These are phyloP conservation scores for Camellia lanceoleosa DNA, from an alignment of 148 eudicot species.

Conservation along the genomic window DNA sequence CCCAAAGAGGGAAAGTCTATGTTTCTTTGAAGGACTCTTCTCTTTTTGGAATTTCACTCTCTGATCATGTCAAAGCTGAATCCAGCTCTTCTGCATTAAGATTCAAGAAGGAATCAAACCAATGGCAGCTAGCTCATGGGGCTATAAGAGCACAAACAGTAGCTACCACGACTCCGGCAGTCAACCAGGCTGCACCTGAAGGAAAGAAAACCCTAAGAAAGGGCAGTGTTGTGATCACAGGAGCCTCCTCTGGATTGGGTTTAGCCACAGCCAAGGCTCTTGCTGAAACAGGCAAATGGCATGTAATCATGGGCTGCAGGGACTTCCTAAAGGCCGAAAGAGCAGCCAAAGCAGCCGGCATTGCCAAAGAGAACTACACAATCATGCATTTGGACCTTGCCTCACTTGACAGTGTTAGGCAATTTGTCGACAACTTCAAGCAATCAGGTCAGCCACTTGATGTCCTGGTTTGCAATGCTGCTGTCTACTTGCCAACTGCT, in stretches of 20 bases:
- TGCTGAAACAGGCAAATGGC: slow-evolving; percentile 89
- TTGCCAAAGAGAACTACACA: slow-evolving; percentile 64
- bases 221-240: slow-evolving; percentile 76
- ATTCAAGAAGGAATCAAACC: slow-evolving; percentile 31
- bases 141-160: slow-evolving; percentile 9
- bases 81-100: slow-evolving; percentile 38
- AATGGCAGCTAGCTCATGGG: slow-evolving; percentile 28
- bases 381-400: slow-evolving; percentile 91
- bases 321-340: slow-evolving; percentile 84
- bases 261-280: slow-evolving; percentile 84
- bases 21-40: slow-evolving; percentile 51
- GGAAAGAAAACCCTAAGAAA: slow-evolving; percentile 71
- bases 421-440: slow-evolving; percentile 69
- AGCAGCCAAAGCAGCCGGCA: slow-evolving; percentile 80
- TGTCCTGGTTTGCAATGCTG: slow-evolving; percentile 85
- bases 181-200: slow-evolving; percentile 31
- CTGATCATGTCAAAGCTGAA: slow-evolving; percentile 45
- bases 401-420: slow-evolving; percentile 80
- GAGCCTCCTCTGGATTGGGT: slow-evolving; percentile 92
- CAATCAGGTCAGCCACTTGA: slow-evolving; percentile 70
- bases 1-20: slow-evolving; percentile 58
- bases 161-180: slow-evolving; percentile 48
- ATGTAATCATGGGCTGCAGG: slow-evolving; percentile 85
- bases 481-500: slow-evolving; percentile 78
- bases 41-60: slow-evolving; percentile 51